Conservation (phyloP, 2,329 filamentous ascomycete species). For the Alternaria triticina region DNA sequence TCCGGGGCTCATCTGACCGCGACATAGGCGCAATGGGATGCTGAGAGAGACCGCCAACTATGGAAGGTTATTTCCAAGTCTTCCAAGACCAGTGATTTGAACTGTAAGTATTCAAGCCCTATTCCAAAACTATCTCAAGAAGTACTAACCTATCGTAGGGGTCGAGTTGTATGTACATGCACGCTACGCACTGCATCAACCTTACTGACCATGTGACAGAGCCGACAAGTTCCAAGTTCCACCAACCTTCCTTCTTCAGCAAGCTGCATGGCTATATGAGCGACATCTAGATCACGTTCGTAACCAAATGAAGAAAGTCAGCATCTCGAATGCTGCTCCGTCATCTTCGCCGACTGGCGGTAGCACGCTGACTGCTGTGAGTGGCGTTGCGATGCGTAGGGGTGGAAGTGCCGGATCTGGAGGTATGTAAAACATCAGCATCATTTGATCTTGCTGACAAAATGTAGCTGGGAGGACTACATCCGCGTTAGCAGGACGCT, state of each 20-base stretch:
- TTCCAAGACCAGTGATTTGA: constrained; percentile 78
- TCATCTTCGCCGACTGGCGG: constrained; percentile 48
- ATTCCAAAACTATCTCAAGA: not conserved
- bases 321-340: constrained; percentile 63
- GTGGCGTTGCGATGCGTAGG: constrained; percentile 58
- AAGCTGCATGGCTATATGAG: constrained; percentile 93
- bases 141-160: constrained; percentile 59
- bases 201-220: constrained; percentile 41
- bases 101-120: constrained; percentile 66
- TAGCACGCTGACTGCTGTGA: constrained; percentile 53
- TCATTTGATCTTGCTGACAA: constrained; percentile 1
- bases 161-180: constrained; percentile 68
- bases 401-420: constrained; percentile 56
- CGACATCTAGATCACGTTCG: constrained; percentile 87
- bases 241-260: constrained; percentile 86
- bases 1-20: constrained; percentile 13
- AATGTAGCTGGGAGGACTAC: constrained; percentile 50
- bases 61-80: constrained; percentile 90
- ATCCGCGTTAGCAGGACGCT: constrained; percentile 64
- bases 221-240: constrained; percentile 82
- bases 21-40: constrained; percentile 83
- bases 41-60: constrained; percentile 81
- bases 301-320: constrained; percentile 83
- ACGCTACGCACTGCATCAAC: not conserved
- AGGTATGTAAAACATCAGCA: constrained; percentile 27